A percentile compares a stretch with the other conserved stretches of the same genome.
Conservation (phyloP, 495 filamentous ascomycete genomes). For the Echria macrotheca region DNA sequence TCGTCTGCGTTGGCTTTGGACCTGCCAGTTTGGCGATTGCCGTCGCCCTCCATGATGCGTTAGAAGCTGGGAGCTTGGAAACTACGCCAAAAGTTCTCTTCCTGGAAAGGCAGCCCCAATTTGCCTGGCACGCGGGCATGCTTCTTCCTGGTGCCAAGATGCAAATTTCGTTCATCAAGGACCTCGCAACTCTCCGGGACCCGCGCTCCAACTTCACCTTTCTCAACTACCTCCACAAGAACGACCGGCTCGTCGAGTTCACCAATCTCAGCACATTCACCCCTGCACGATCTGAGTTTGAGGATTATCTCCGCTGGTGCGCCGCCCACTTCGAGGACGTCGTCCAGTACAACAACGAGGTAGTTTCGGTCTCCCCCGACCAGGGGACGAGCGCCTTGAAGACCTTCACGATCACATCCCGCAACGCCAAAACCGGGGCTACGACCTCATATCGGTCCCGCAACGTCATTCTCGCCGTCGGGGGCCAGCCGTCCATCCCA, state of each 20-base stretch:
- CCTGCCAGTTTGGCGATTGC: conserved; percentile 91
- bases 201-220: conserved; percentile 92
- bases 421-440: conserved; percentile 31
- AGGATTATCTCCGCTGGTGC: conserved; percentile 94
- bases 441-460: conserved; percentile 45
- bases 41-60: conserved; percentile 75
- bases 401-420: conserved; percentile 42
- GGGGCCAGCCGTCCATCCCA: conserved; percentile 76
- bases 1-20: conserved; percentile 90
- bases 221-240: conserved; percentile 81
- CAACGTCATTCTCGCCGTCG: conserved; percentile 82
- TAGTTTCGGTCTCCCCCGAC: conserved; percentile 53
- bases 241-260: conserved; percentile 77
- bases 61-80: conserved; percentile 34
- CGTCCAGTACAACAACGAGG: conserved; percentile 74
- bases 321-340: conserved; percentile 71
- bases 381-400: conserved; percentile 42
- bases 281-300: conserved; percentile 81
- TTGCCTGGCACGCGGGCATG: conserved; percentile 95
- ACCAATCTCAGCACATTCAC: conserved; percentile 86
- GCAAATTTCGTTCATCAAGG: conserved; percentile 98
- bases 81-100: conserved; percentile 67
- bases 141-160: conserved; percentile 86
- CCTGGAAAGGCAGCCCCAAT: conserved; percentile 75
- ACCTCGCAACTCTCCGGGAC: conserved; percentile 82